Evolutionary conservation across 179 eudicot species (phyloP).

Genomic region (Silene coronaria): DNA sequence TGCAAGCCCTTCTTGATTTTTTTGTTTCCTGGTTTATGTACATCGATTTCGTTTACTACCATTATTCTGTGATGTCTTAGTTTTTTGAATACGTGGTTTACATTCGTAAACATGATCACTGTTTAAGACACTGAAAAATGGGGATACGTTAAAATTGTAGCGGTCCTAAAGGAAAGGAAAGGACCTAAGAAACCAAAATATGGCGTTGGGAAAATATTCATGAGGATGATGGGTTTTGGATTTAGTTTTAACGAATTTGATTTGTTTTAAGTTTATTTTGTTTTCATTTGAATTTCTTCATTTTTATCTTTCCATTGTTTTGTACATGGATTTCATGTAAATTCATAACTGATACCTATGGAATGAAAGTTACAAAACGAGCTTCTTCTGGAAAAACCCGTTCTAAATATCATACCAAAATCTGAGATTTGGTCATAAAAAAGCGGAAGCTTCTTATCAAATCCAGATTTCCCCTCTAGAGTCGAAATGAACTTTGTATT

Average conservation of each 20-base stretch:
- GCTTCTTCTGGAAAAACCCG: too few species aligned
- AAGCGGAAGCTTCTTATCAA: neutral
- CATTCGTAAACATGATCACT: constrained; percentile 1
- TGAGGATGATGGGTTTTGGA: neutral
- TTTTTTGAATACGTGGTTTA: neutral
- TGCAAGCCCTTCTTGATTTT: neutral
- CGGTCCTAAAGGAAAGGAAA: neutral
- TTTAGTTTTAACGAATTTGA: neutral
- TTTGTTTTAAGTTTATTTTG: neutral
- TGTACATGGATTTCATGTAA: neutral
- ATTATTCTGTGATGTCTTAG: neutral
- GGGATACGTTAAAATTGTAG: neutral
- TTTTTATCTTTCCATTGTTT: neutral
- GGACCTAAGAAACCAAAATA: neutral
- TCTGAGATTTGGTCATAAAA: too few species aligned
- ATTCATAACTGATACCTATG: neutral
- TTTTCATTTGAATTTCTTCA: neutral
- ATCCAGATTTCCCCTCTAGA: neutral
- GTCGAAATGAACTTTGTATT: too few species aligned
- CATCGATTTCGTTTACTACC: neutral
- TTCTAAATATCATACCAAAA: too few species aligned
- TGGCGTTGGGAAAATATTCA: neutral
- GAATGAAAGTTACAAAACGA: too few species aligned
- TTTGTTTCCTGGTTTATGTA: neutral
- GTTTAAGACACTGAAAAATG: neutral